A percentile compares a stretch with the other conserved stretches of the same genome.
phyloP scores from a whole-genome alignment of 129 eudicot species.

The Gnaphalium uliginosum region DNA sequence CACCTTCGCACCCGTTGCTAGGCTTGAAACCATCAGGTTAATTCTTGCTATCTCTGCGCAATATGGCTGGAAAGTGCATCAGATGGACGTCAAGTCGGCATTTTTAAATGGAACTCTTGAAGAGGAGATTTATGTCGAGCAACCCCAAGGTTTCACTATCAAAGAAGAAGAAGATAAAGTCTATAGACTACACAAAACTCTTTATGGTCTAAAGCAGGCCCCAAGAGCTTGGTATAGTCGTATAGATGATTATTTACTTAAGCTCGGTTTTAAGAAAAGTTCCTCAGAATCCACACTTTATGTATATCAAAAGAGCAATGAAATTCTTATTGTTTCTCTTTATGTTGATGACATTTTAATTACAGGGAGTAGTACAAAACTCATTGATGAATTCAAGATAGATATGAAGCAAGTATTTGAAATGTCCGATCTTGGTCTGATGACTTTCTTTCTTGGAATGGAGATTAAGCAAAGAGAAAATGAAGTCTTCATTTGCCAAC shows the following conservation, averaged over 20 bases:
- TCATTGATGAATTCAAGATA: conserved; percentile 17
- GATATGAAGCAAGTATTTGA: conserved; percentile 18
- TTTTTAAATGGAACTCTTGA: background rate
- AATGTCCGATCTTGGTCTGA: conserved; percentile 25
- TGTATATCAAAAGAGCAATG: background rate
- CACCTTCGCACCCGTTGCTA: too few relatives aligned
- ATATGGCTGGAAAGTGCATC: too few relatives aligned
- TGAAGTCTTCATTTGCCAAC: conserved; percentile 23
- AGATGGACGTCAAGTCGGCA: too few relatives aligned
- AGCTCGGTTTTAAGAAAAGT: background rate
- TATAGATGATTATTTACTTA: background rate
- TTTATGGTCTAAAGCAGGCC: conserved; percentile 33
- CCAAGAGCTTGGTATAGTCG: conserved; percentile 21
- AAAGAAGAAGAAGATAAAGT: conserved; percentile 31
- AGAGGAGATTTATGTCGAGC: conserved; percentile 34
- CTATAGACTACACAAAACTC: conserved; percentile 23
- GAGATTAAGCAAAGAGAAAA: conserved; percentile 25
- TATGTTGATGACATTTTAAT: conserved; percentile 44
- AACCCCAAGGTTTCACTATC: conserved; percentile 24
- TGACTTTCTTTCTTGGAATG: conserved; percentile 37
- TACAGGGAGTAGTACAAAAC: background rate
- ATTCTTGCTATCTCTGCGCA: too few relatives aligned
- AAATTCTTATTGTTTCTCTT: conserved; percentile 15
- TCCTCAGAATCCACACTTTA: background rate
- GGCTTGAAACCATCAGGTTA: too few relatives aligned